Evolutionary conservation across 345 rosid species (phyloP).

Genomic region (Eucalyptus pauciflora): DNA sequence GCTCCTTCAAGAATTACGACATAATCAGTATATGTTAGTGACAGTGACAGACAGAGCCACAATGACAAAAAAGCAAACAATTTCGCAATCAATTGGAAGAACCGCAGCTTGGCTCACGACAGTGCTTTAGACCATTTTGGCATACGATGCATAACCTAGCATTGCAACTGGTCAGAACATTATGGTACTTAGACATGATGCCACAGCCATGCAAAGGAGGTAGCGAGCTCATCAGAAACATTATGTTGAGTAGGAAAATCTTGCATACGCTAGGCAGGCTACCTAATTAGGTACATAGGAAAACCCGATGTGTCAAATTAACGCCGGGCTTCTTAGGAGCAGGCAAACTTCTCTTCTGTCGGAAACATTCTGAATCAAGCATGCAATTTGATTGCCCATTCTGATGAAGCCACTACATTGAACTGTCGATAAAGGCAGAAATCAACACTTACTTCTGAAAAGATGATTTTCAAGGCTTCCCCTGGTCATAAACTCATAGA

Average conservation of each 20-base stretch:
- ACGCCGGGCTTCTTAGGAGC: neutral
- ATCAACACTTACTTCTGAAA: conserved; percentile 66
- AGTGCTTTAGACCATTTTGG: neutral
- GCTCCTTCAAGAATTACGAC: conserved; percentile 37
- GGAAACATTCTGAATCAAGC: neutral
- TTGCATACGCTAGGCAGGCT: neutral
- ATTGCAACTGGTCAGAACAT: neutral
- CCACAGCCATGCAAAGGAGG: neutral
- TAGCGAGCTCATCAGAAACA: neutral
- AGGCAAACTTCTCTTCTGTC: neutral
- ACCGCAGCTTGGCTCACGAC: neutral
- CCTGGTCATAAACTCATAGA: conserved; percentile 91
- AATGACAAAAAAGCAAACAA: neutral
- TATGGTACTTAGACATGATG: neutral
- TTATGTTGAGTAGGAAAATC: neutral
- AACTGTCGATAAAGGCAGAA: neutral
- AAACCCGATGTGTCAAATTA: neutral
- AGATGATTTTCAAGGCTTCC: conserved; percentile 99
- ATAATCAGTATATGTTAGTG: neutral
- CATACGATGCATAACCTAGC: neutral
- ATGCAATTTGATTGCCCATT: neutral
- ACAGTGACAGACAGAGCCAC: neutral
- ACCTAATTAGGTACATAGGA: neutral
- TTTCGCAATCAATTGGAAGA: neutral
- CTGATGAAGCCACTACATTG: neutral